Percentiles rank a stretch among this genome's conserved stretches.
These are phyloP conservation scores for Claviceps citrina DNA, from an alignment of 2,329 filamentous ascomycete genomes.

Conservation along the genomic window DNA sequence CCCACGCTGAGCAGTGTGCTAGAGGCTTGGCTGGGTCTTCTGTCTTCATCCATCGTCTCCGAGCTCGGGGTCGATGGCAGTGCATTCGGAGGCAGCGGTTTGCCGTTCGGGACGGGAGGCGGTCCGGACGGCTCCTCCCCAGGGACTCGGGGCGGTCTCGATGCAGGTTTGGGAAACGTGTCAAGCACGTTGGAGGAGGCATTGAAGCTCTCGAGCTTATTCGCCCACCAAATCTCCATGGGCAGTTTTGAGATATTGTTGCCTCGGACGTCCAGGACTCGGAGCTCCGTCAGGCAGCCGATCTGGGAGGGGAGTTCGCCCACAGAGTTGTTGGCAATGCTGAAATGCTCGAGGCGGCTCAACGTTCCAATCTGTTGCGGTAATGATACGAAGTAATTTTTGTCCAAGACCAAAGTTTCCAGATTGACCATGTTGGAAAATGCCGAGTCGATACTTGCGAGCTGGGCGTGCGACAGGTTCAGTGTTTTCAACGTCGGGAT, in stretches of 20 bases:
- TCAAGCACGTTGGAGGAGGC: constrained; percentile 89
- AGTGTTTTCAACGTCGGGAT: constrained; percentile 72
- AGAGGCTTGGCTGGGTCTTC: constrained; percentile 75
- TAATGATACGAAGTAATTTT: constrained; percentile 87
- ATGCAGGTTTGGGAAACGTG: constrained; percentile 74
- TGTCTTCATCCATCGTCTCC: constrained; percentile 56
- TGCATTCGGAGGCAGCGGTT: constrained; percentile 25
- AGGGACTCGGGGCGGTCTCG: constrained; percentile 48
- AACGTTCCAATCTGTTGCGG: constrained; percentile 75
- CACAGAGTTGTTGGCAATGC: constrained; percentile 81
- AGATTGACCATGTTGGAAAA: constrained; percentile 80
- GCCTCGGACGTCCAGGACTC: constrained; percentile 73
- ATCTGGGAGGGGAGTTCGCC: constrained; percentile 75
- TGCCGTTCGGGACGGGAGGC: constrained; percentile 22
- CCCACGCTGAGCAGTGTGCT: constrained; percentile 61
- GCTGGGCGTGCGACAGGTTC: constrained; percentile 80
- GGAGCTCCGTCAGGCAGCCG: constrained; percentile 71
- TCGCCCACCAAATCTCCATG: constrained; percentile 90
- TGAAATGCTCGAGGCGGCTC: constrained; percentile 74
- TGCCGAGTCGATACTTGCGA: constrained; percentile 76
- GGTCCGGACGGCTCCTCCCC: constrained; percentile 28
- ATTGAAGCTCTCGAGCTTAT: constrained; percentile 79
- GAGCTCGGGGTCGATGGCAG: constrained; percentile 52
- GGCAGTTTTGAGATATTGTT: constrained; percentile 87
- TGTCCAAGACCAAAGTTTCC: constrained; percentile 77